Percentiles rank a stretch among this genome's conserved stretches.
These are phyloP conservation scores for Setomelanomma holmii DNA, from an alignment of 2,329 filamentous ascomycete species.

Conservation along the genomic window DNA sequence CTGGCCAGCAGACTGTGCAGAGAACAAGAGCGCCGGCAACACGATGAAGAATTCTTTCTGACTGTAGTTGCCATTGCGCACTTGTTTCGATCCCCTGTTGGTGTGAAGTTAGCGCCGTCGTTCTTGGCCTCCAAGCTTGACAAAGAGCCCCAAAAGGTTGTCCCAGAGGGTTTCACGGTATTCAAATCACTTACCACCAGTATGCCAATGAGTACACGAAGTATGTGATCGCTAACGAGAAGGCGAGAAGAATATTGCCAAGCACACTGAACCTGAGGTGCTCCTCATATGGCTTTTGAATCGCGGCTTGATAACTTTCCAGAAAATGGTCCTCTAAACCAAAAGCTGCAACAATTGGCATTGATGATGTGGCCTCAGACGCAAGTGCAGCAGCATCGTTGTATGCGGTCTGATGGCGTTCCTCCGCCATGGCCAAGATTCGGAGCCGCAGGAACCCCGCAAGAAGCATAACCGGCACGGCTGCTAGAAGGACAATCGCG, in stretches of 20 bases:
- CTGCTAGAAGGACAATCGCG: slow-evolving; percentile 57
- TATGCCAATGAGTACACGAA: slow-evolving; percentile 59
- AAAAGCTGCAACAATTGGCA: slow-evolving; percentile 64
- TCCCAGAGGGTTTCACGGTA: too few relatives aligned
- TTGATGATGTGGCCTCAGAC: slow-evolving; percentile 70
- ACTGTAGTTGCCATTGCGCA: slow-evolving; percentile 52
- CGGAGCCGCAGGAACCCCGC: slow-evolving; percentile 56
- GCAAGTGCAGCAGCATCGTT: slow-evolving; percentile 69
- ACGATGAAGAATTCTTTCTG: slow-evolving; percentile 56
- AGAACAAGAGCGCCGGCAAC: slow-evolving; percentile 55
- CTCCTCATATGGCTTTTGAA: slow-evolving; percentile 50
- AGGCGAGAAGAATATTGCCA: slow-evolving; percentile 53
- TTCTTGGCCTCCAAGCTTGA: too few relatives aligned
- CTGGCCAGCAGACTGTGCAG: slow-evolving; percentile 55
- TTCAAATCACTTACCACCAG: slow-evolving; percentile 54
- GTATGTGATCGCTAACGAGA: slow-evolving; percentile 55
- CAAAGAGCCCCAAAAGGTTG: too few relatives aligned
- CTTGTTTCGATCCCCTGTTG: slow-evolving; percentile 49
- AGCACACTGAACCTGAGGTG: slow-evolving; percentile 49
- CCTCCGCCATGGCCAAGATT: slow-evolving; percentile 64
- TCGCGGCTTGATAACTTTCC: slow-evolving; percentile 45
- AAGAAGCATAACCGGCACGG: slow-evolving; percentile 57
- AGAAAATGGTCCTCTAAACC: slow-evolving; percentile 52
- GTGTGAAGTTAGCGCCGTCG: background rate
- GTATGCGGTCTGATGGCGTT: slow-evolving; percentile 70